These are phyloP conservation scores for Mentha longifolia DNA, from an alignment of 257 asterid genomes.

Conservation along the genomic window DNA sequence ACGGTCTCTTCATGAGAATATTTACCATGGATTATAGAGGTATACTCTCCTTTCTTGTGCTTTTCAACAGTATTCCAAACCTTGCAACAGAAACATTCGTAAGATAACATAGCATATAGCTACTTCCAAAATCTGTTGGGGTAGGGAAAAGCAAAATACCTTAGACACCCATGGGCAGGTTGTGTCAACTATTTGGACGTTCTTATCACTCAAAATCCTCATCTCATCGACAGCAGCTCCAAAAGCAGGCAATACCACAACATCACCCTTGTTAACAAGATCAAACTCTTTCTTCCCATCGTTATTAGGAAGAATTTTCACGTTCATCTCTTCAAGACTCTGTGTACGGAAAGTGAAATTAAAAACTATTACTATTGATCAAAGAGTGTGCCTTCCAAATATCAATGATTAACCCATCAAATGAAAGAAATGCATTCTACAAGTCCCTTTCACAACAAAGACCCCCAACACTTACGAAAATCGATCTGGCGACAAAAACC, in stretches of 20 bases:
- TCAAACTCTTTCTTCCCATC: conserved; percentile 70
- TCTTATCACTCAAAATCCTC: conserved; percentile 77
- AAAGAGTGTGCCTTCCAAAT: conserved; percentile 23
- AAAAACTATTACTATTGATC: conserved; percentile 3
- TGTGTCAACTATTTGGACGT: conserved; percentile 94
- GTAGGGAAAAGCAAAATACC: conserved; percentile 47
- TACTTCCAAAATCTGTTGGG: neutral
- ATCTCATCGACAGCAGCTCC: conserved; percentile 97
- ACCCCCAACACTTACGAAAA: neutral
- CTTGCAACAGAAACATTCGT: conserved; percentile 43
- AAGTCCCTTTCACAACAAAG: neutral
- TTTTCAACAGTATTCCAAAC: conserved; percentile 95
- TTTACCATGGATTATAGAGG: conserved; percentile 96
- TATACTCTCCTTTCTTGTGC: conserved; percentile 95
- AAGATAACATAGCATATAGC: conserved; percentile 6
- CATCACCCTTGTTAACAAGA: conserved; percentile 79
- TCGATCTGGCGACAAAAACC: neutral
- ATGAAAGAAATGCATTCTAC: neutral
- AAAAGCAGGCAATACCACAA: conserved; percentile 93
- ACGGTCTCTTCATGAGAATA: conserved; percentile 92
- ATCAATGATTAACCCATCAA: conserved; percentile 11
- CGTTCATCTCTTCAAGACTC: conserved; percentile 84
- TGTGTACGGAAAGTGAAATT: conserved; percentile 36
- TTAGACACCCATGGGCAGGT: conserved; percentile 99
- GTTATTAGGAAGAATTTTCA: conserved; percentile 65